Evolutionary conservation across 306 rosid genomes (phyloP), one percentile per base, ranked within the genome.

Genomic region (Fagus crenata): DNA sequence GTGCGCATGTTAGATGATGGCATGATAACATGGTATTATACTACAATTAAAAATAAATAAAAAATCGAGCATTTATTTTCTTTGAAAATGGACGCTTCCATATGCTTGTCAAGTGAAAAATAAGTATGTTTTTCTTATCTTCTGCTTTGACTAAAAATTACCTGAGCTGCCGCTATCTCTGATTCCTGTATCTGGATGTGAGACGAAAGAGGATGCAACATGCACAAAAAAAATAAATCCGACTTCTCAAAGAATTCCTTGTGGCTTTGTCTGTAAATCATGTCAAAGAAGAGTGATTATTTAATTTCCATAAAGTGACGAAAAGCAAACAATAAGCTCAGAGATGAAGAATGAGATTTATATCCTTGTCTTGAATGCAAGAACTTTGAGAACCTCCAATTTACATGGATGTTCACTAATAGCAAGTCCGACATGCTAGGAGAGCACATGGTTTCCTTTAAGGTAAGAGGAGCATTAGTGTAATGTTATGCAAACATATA

Each of bases 101-200:
- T 22, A 56, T 31, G 11, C 64, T 18, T 56, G n/a, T 64, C 13
- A 2, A 64, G 41, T 32, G 18, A 61, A 33, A 60, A 32, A 12
- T 32, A 53, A 3, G n/a, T 53, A 11, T 4, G 71, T 53, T 2
- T 13, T 12, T 8, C 46, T 11, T 4, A 5, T 33, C 53, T 55
- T 60, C 49, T 60, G n/a, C 68, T 69, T 77, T 55, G 65, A 39
- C 53, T 0, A 6, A 37, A 80, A 49, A 49, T 40, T 83, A 95
- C 97, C 96, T 81, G 60, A 67, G 96, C 96, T 67, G 87, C 97
- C 71, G 85, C 97, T 76, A 95, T 86, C 84, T 95, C 97, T 39
- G 49, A 2, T 41, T 95, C 97, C 75, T 95, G 96, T 80, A 46
- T 75, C 79, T 87, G 85, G 77, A 92, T 90, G 78, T 88, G 87